Percentiles rank a stretch among this genome's conserved stretches.
Conservation (phyloP, 768 basidiomycete genomes). For the Tulasnella sp. region DNA sequence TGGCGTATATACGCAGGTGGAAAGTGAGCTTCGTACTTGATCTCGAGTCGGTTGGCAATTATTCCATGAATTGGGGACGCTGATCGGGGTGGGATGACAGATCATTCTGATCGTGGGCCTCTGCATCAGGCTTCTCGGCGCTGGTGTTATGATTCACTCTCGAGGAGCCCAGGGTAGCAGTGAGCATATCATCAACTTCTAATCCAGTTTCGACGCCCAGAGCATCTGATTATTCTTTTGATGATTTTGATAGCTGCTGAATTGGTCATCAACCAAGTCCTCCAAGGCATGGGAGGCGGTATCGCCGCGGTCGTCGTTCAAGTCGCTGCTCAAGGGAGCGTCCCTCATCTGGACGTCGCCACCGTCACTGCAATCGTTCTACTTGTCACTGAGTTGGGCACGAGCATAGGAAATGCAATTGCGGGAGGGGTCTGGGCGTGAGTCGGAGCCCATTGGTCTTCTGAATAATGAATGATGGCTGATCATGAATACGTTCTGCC, state of each 20-base stretch:
- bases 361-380: slow-evolving; percentile 56
- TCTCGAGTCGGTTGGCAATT: not conserved
- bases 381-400: slow-evolving; percentile 59
- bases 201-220: no score
- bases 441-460: not conserved
- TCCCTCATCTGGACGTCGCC: slow-evolving; percentile 53
- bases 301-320: slow-evolving; percentile 47
- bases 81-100: slow-evolving; percentile 14
- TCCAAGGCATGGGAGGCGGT: slow-evolving; percentile 68
- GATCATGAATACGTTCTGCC: not conserved
- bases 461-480: not conserved
- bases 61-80: no score
- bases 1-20: slow-evolving; percentile 43
- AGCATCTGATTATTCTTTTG: no score
- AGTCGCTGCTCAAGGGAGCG: slow-evolving; percentile 54
- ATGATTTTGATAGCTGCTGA: slow-evolving; percentile 21
- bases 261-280: slow-evolving; percentile 53
- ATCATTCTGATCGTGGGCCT: slow-evolving; percentile 47
- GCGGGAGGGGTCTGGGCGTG: slow-evolving; percentile 27
- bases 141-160: slow-evolving; percentile 58
- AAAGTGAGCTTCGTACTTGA: slow-evolving; percentile 34
- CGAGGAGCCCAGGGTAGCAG: slow-evolving; percentile 41
- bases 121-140: slow-evolving; percentile 48
- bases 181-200: no score
- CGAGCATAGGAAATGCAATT: slow-evolving; percentile 51